Conservation (phyloP, 148 eudicot genomes). For the Chenopodium quinoa region DNA sequence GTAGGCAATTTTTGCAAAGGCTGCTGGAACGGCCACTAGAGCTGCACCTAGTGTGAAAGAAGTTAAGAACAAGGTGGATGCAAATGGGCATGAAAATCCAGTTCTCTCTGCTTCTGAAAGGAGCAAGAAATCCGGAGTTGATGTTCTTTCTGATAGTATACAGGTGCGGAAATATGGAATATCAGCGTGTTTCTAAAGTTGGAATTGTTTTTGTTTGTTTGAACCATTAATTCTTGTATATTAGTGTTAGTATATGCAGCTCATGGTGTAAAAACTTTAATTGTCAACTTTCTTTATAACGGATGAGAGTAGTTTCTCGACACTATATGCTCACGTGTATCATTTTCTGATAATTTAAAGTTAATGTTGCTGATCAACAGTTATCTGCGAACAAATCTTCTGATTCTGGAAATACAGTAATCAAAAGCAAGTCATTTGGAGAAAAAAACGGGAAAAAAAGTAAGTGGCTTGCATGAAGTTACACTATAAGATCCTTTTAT, state of each 20-base stretch:
- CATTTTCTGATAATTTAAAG: conserved; percentile 15
- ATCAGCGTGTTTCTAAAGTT: neutral
- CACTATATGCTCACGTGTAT: neutral
- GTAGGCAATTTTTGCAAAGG: conserved; percentile 74
- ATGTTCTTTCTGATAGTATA: conserved; percentile 31
- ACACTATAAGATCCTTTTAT: conserved; percentile 22
- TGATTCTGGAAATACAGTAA: conserved; percentile 23
- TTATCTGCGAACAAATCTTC: conserved; percentile 21
- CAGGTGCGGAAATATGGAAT: conserved; percentile 27
- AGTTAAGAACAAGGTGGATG: conserved; percentile 34
- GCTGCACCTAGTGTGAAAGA: conserved; percentile 41
- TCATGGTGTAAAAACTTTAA: neutral
- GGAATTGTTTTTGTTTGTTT: neutral
- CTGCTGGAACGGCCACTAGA: conserved; percentile 42
- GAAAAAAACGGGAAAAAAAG: conserved; percentile 17
- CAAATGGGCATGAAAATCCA: conserved; percentile 29
- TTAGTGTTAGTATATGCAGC: conserved; percentile 2
- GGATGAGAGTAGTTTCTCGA: conserved; percentile 1
- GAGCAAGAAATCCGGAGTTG: conserved; percentile 39
- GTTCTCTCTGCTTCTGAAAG: conserved; percentile 36
- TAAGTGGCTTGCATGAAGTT: conserved; percentile 28
- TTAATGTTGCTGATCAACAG: conserved; percentile 36
- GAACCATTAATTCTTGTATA: neutral
- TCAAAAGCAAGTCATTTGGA: conserved; percentile 21
- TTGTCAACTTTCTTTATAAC: neutral